A percentile compares a stretch with the other conserved stretches of the same genome.
phyloP scores from a whole-genome alignment of 768 basidiomycete genomes.

The Termitomyces sp. region DNA sequence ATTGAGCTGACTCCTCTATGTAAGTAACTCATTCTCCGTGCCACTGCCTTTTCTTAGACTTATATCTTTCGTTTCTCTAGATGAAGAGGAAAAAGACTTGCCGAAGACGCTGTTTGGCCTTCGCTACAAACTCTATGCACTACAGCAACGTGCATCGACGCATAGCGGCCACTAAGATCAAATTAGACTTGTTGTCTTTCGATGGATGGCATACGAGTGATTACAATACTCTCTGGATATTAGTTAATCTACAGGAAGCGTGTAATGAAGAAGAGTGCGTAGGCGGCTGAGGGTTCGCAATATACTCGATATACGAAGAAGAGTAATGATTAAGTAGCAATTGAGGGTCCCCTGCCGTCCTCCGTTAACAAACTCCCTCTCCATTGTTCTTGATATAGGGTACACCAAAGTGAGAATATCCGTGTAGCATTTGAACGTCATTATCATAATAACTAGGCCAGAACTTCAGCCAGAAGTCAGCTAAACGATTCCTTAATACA shows the following conservation, averaged over 20 bases:
- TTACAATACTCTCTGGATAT: not conserved
- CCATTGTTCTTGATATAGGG: too few species aligned
- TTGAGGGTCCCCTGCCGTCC: not conserved
- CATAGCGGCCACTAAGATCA: not conserved
- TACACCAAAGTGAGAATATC: too few species aligned
- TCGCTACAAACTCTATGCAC: not conserved
- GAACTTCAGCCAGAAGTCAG: too few species aligned
- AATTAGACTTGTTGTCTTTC: not conserved
- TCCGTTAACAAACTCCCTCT: too few species aligned
- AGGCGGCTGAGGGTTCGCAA: too few species aligned
- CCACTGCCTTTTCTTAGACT: not conserved
- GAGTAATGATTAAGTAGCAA: not conserved
- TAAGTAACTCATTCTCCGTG: not conserved
- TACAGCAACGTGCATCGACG: not conserved
- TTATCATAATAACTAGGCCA: too few species aligned
- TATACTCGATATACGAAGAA: not conserved
- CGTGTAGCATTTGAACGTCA: too few species aligned
- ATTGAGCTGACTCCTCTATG: not conserved
- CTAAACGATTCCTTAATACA: too few species aligned
- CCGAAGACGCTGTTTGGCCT: slow-evolving; percentile 2
- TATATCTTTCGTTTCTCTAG: not conserved
- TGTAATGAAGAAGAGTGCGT: too few species aligned
- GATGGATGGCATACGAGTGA: not conserved
- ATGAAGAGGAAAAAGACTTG: not conserved
- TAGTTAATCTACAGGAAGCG: too few species aligned